These are phyloP conservation scores for Epithemia pelagica DNA, from an alignment of 108 stramenopile genomes.

Conservation along the genomic window DNA sequence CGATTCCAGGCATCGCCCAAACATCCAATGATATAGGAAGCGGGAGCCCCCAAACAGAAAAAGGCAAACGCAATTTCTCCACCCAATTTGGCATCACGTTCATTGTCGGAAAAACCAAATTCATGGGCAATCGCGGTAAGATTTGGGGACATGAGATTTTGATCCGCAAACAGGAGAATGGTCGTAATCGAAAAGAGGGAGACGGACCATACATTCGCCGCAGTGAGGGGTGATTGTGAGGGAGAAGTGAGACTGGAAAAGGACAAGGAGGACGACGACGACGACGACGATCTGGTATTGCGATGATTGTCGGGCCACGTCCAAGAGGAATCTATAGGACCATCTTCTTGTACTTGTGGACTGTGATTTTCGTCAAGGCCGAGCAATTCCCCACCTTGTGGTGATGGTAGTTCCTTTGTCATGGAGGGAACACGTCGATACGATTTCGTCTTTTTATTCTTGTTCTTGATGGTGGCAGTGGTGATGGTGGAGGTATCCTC, in stretches of 20 bases:
- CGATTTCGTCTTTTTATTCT: too few relatives aligned
- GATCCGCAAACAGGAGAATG: constrained; percentile 78
- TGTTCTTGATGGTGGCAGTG: too few relatives aligned
- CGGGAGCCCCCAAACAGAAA: constrained; percentile 72
- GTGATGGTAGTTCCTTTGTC: too few relatives aligned
- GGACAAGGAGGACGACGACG: neutral
- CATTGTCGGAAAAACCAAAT: constrained; percentile 58
- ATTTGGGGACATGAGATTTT: constrained; percentile 83
- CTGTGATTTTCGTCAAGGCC: too few relatives aligned
- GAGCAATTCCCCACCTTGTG: too few relatives aligned
- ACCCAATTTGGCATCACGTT: constrained; percentile 77
- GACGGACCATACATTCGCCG: constrained; percentile 22
- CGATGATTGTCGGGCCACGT: too few relatives aligned
- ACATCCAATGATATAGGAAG: constrained; percentile 57
- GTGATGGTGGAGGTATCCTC: too few relatives aligned
- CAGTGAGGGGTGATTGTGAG: neutral
- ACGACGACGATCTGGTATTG: too few relatives aligned
- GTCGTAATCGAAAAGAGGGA: constrained; percentile 56
- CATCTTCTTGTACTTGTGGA: too few relatives aligned
- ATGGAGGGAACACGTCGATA: too few relatives aligned
- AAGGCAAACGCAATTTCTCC: constrained; percentile 80
- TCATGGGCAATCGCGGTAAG: constrained; percentile 70
- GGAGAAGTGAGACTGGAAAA: neutral
- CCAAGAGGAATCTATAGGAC: too few relatives aligned
- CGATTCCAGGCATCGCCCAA: constrained; percentile 35